Percentiles rank a stretch among this genome's conserved stretches.
Evolutionary conservation across 129 eudicot genomes (phyloP).

Genomic region (Tagetes patula): DNA sequence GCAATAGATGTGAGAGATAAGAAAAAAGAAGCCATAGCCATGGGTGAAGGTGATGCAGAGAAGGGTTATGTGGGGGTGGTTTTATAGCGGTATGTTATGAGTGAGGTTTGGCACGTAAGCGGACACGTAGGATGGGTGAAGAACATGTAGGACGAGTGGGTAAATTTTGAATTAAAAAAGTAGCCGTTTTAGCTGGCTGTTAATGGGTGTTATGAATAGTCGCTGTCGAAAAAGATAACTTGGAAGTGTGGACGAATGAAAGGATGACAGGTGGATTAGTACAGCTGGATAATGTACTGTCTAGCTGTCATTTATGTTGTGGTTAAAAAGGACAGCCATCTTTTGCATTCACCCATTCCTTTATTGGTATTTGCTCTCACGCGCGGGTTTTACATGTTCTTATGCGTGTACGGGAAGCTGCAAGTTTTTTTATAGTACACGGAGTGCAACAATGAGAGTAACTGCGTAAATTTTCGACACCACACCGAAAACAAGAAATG

Average conservation of each 20-base stretch:
- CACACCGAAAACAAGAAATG: too few species aligned
- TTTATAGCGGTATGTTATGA: slow-evolving; percentile 30
- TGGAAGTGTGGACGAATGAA: slow-evolving; percentile 19
- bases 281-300: slow-evolving; percentile 49
- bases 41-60: neutral
- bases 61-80: slow-evolving; percentile 4
- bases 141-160: neutral
- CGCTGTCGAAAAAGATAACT: slow-evolving; percentile 45
- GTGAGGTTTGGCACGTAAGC: slow-evolving; percentile 19
- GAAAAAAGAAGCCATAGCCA: slow-evolving; percentile 20
- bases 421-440: too few species aligned
- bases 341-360: slow-evolving; percentile 28
- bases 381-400: neutral
- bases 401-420: slow-evolving; percentile 3
- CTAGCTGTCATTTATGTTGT: slow-evolving; percentile 45
- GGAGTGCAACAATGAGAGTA: too few species aligned
- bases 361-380: slow-evolving; percentile 18
- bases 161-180: slow-evolving; percentile 26
- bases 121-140: slow-evolving; percentile 26
- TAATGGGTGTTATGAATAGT: slow-evolving; percentile 42
- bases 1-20: neutral
- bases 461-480: too few species aligned
- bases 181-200: slow-evolving; percentile 59
- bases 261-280: slow-evolving; percentile 24
- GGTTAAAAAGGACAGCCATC: slow-evolving; percentile 40